Evolutionary conservation across 805 yeast species (phyloP), one percentile per base, ranked within the genome.

Genomic region (Aciculoconidium aculeatum): DNA sequence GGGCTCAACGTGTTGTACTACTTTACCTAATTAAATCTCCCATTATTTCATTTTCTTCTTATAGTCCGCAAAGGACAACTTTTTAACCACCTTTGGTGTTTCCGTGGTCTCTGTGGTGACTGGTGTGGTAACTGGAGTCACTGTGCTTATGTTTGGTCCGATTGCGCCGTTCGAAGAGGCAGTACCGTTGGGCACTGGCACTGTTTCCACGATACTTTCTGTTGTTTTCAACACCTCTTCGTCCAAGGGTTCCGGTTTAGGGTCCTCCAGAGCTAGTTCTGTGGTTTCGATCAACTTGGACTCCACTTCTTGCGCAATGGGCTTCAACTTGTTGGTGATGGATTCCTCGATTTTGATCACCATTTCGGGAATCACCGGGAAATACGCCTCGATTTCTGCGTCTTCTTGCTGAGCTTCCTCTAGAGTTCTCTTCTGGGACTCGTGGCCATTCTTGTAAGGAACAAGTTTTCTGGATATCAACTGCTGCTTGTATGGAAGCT

Each of bases 11-110:
- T n/a, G n/a, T n/a, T n/a, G n/a, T n/a, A n/a, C n/a, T n/a, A n/a
- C n/a, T n/a, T n/a, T n/a, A n/a, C n/a, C 21, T 18, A 18, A 18
- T 18, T 18, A 18, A 8, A 18, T 8, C 10, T 18, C 21, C 10
- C 21, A 28, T 26, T 43, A 60, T 37, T 57, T 58, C 66, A 58
- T 59, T 45, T 72, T 72, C 62, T 72, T 79, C 52, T 76, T 77
- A 51, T 80, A 80, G 44, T 80, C 90, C 1, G 87, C 87, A 49
- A 80, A 74, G 27, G 84, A 77, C 41, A 80, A 61, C 53, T 80
- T 80, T 60, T 75, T 76, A 23, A 49, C 55, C 14, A 47, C 33
- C 22, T 39, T 40, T 12, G 41, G 36, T 3, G 36, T 31, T 23
- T 31, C 35, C 6, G 29, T 17, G 14, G 30, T 19, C 8, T 29